Conservation (phyloP, 129 eudicot genomes). For the Rutidosis leptorrhynchoides region DNA sequence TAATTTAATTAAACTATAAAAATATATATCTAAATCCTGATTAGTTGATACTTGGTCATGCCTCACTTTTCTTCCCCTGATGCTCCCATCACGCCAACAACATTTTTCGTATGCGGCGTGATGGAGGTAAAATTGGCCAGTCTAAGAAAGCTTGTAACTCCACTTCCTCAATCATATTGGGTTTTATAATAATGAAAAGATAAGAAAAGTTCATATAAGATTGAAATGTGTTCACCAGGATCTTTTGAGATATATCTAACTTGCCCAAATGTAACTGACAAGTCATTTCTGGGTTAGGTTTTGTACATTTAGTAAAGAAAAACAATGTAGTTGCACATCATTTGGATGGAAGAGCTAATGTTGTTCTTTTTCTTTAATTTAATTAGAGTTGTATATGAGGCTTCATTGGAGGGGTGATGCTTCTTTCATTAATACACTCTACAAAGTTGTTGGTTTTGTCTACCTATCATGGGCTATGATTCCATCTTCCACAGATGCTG, state of each 20-base stretch:
- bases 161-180: no score
- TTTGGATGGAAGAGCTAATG: conserved; percentile 18
- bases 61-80: no score
- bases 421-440: conserved; percentile 57
- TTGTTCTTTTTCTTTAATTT: conserved; percentile 35
- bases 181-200: no score
- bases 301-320: conserved; percentile 7
- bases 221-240: no score
- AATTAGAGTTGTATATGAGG: conserved; percentile 47
- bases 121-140: no score
- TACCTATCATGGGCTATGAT: conserved; percentile 47
- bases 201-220: no score
- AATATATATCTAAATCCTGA: no score
- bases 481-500: conserved; percentile 40
- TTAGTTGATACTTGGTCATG: no score
- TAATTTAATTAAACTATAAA: no score
- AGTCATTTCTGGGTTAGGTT: not conserved
- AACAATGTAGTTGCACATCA: not conserved
- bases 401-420: conserved; percentile 62
- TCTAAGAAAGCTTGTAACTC: no score
- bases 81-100: no score
- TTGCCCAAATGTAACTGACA: not conserved
- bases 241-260: not conserved
- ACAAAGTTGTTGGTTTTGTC: conserved; percentile 54
- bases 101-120: no score